A percentile compares a stretch with the other conserved stretches of the same genome.
Conservation (phyloP, 129 eudicot genomes). For the Escallonia herrerae region DNA sequence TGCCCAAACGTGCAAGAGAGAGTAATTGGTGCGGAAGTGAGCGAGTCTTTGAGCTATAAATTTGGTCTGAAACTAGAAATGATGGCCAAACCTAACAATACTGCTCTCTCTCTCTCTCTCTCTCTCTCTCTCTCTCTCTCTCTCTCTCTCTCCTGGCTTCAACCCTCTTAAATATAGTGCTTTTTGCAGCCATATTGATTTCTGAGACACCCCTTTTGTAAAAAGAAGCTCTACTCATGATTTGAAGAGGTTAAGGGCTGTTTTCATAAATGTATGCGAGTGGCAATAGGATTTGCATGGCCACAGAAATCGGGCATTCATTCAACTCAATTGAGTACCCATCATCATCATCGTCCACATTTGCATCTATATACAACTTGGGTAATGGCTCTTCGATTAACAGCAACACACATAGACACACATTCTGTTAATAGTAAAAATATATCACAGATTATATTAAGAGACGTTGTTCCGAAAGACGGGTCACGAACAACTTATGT, state of each 20-base stretch:
- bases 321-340: constrained; percentile 41
- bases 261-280: constrained; percentile 25
- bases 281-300: constrained; percentile 33
- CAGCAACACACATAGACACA: no score
- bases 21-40: background rate
- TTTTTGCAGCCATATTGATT: constrained; percentile 22
- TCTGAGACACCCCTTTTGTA: constrained; percentile 2
- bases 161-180: background rate
- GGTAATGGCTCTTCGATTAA: background rate
- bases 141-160: no score
- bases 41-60: constrained; percentile 2
- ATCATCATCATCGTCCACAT: constrained; percentile 30
- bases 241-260: constrained; percentile 11
- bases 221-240: constrained; percentile 10
- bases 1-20: constrained; percentile 11
- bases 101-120: no score
- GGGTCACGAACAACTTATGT: no score
- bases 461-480: no score
- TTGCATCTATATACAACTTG: background rate
- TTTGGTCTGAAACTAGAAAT: constrained; percentile 5
- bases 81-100: constrained; percentile 11
- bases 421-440: no score
- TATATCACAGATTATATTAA: no score
- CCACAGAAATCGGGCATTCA: constrained; percentile 19
- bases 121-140: background rate